Percentiles rank a stretch among this genome's conserved stretches.
Evolutionary conservation across 495 filamentous ascomycete species (phyloP).

Genomic region (Cercophora samala): DNA sequence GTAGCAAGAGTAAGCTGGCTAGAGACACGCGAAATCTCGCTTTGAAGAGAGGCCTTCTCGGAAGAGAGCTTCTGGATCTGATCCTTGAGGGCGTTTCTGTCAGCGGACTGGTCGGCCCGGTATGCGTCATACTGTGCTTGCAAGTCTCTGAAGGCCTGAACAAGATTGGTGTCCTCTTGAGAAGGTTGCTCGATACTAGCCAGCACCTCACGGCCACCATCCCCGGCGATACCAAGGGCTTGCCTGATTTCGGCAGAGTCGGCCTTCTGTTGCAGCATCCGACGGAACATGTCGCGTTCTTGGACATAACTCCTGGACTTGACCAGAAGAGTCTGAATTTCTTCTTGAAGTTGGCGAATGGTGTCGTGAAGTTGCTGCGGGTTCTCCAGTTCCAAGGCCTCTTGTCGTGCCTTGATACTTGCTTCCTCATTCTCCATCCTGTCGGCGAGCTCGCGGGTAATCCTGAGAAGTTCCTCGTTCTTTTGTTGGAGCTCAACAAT

Average conservation of each 20-base stretch:
- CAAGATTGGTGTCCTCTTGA: slow-evolving; percentile 43
- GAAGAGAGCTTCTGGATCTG: slow-evolving; percentile 78
- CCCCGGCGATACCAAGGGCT: slow-evolving; percentile 58
- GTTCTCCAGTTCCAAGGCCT: slow-evolving; percentile 69
- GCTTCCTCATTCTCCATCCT: slow-evolving; percentile 91
- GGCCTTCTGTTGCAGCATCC: slow-evolving; percentile 75
- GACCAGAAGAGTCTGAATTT: slow-evolving; percentile 71
- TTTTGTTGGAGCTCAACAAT: slow-evolving; percentile 83
- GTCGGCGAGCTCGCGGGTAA: slow-evolving; percentile 77
- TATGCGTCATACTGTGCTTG: slow-evolving; percentile 89
- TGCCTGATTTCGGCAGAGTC: slow-evolving; percentile 58
- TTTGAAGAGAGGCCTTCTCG: slow-evolving; percentile 77
- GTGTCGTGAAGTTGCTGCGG: slow-evolving; percentile 65
- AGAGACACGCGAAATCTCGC: slow-evolving; percentile 69
- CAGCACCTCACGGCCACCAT: slow-evolving; percentile 45
- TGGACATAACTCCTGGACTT: slow-evolving; percentile 88
- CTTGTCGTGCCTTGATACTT: slow-evolving; percentile 60
- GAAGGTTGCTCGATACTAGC: slow-evolving; percentile 49
- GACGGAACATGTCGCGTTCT: slow-evolving; percentile 94
- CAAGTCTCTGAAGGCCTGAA: slow-evolving; percentile 66
- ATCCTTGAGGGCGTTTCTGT: slow-evolving; percentile 75
- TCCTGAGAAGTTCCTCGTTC: slow-evolving; percentile 75
- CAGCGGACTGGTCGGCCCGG: slow-evolving; percentile 74
- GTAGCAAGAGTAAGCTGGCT: slow-evolving; percentile 77
- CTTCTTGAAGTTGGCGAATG: slow-evolving; percentile 58